Conservation (phyloP, 768 basidiomycete genomes). For the Suillus tomentosus region DNA sequence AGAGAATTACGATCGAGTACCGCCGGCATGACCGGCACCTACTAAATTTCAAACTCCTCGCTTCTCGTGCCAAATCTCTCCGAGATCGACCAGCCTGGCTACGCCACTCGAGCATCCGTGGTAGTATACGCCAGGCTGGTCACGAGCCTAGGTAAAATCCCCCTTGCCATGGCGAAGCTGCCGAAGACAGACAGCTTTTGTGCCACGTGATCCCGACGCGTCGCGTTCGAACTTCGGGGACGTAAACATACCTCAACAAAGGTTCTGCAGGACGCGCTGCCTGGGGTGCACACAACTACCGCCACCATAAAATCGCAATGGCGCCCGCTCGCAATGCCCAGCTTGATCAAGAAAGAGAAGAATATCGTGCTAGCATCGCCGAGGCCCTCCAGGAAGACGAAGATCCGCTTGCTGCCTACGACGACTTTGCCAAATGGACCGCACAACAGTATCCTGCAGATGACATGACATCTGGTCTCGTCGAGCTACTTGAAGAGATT, state of each 20-base stretch:
- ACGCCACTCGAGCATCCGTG: too few species aligned
- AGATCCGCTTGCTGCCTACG: conserved; percentile 84
- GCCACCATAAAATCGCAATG: conserved; percentile 20
- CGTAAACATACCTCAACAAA: conserved; percentile 12
- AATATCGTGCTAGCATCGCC: conserved; percentile 42
- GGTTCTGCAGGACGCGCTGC: conserved; percentile 7
- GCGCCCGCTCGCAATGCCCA: conserved; percentile 28
- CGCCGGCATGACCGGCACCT: too few species aligned
- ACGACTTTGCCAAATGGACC: conserved; percentile 90
- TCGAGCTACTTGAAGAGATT: conserved; percentile 82
- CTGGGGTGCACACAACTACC: not conserved
- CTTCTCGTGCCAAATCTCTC: too few species aligned
- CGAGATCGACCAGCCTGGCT: too few species aligned
- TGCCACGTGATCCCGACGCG: conserved; percentile 12
- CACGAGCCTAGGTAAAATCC: too few species aligned
- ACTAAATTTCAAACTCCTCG: too few species aligned
- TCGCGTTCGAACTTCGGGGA: conserved; percentile 6
- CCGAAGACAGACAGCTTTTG: not conserved
- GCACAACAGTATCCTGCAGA: conserved; percentile 75
- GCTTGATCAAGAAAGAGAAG: conserved; percentile 32
- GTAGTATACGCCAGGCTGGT: too few species aligned
- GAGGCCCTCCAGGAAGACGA: conserved; percentile 70
- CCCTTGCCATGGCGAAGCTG: too few species aligned
- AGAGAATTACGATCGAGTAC: too few species aligned
- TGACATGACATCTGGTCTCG: conserved; percentile 68